Conservation (phyloP, 1,139 yeast genomes). For the Saccharomyces hybrid region DNA sequence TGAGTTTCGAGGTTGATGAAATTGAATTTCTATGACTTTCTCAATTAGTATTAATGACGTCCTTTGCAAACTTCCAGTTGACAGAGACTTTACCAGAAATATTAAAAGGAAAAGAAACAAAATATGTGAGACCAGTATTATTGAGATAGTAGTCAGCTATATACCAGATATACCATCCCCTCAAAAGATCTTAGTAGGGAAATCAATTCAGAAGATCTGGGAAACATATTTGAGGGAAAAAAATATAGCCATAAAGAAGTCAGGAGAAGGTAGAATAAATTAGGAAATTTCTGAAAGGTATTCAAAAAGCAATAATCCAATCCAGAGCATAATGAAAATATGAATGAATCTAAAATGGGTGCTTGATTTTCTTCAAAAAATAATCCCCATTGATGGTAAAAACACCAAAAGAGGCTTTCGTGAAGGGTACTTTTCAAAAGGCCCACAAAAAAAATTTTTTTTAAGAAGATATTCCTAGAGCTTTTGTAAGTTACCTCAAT, state of each 20-base stretch:
- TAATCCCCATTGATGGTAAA: not conserved
- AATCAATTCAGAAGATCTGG: not conserved
- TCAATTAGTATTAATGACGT: not conserved
- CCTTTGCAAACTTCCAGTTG: not conserved
- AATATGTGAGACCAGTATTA: not conserved
- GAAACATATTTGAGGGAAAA: not conserved
- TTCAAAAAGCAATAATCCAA: not conserved
- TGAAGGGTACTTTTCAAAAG: not conserved
- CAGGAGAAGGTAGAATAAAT: not conserved
- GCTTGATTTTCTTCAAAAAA: not conserved
- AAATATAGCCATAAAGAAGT: not conserved
- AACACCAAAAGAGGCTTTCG: not conserved
- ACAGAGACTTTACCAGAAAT: not conserved
- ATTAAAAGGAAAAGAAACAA: not conserved
- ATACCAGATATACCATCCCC: not conserved
- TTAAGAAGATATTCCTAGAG: not conserved
- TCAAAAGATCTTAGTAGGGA: not conserved
- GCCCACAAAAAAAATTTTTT: not conserved
- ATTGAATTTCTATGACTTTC: not conserved
- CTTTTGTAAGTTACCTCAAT: not conserved
- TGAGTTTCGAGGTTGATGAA: not conserved
- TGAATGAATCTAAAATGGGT: not conserved
- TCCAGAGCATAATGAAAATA: not conserved
- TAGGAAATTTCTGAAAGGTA: not conserved
- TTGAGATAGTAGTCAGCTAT: not conserved